Evolutionary conservation across 108 stramenopile genomes (phyloP).

Genomic region (Conticribra guillardii): DNA sequence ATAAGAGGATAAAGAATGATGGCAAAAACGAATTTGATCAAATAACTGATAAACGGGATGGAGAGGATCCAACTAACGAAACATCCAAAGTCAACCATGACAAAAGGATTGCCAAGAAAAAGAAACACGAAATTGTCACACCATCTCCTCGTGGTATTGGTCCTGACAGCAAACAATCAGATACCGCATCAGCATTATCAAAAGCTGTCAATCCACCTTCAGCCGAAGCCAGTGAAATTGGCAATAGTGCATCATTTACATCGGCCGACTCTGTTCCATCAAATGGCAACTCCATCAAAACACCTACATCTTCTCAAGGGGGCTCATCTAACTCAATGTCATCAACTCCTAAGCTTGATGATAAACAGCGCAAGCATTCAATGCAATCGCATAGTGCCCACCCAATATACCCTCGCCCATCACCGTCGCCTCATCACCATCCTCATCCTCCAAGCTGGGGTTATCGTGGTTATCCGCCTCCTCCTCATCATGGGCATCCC

Average conservation of each 20-base stretch:
- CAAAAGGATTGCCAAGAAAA: neutral
- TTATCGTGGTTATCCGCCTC: neutral
- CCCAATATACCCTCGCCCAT: neutral
- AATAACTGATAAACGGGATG: too few species aligned
- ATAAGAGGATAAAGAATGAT: too few species aligned
- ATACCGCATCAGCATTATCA: neutral
- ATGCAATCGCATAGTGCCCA: neutral
- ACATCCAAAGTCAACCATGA: too few species aligned
- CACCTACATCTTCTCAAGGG: neutral
- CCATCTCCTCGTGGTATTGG: conserved; percentile 21
- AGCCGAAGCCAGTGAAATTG: neutral
- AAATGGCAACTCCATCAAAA: neutral
- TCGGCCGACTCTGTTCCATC: neutral
- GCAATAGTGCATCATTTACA: neutral
- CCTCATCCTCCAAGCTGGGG: neutral
- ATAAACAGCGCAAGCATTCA: neutral
- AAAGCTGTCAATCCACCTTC: neutral
- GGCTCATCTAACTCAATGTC: neutral
- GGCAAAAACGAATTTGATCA: too few species aligned
- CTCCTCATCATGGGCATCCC: neutral
- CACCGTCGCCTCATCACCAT: conserved; percentile 13
- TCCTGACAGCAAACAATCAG: neutral
- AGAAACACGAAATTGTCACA: conserved; percentile 7
- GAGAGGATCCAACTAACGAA: too few species aligned
- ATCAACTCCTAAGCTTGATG: neutral